These are phyloP conservation scores for Pseudocercospora macadamiae DNA, from an alignment of 2,329 filamentous ascomycete genomes.

Conservation along the genomic window DNA sequence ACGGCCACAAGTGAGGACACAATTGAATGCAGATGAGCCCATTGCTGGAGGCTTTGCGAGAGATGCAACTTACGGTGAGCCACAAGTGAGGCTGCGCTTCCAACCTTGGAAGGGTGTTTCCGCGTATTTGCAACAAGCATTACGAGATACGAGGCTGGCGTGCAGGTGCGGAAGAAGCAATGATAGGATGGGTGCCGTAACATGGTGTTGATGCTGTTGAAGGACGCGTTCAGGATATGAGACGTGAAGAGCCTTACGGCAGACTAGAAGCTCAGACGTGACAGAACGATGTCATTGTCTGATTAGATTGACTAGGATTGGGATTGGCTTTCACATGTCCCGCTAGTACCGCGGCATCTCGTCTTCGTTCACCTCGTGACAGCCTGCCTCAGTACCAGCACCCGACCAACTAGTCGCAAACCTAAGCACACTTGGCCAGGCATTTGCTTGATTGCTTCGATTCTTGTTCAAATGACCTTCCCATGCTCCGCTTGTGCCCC, in stretches of 20 bases:
- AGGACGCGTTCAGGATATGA: no score
- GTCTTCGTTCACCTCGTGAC: background rate
- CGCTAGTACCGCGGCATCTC: background rate
- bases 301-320: background rate
- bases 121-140: no score
- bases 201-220: background rate
- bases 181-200: no score
- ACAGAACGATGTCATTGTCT: background rate
- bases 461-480: constrained; percentile 3
- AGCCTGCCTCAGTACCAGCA: background rate
- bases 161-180: no score
- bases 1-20: background rate
- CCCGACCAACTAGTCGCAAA: constrained; percentile 1
- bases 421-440: background rate
- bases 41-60: background rate
- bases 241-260: background rate
- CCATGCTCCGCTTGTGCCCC: background rate
- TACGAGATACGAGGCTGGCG: no score
- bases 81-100: background rate
- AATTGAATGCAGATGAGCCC: background rate
- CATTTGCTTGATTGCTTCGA: background rate
- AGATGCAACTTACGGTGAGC: background rate
- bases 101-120: no score
- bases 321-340: constrained; percentile 5
- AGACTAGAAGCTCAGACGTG: background rate